Evolutionary conservation across 176 grass and related monocot genomes (phyloP).

Genomic region (Neostapfia colusana): DNA sequence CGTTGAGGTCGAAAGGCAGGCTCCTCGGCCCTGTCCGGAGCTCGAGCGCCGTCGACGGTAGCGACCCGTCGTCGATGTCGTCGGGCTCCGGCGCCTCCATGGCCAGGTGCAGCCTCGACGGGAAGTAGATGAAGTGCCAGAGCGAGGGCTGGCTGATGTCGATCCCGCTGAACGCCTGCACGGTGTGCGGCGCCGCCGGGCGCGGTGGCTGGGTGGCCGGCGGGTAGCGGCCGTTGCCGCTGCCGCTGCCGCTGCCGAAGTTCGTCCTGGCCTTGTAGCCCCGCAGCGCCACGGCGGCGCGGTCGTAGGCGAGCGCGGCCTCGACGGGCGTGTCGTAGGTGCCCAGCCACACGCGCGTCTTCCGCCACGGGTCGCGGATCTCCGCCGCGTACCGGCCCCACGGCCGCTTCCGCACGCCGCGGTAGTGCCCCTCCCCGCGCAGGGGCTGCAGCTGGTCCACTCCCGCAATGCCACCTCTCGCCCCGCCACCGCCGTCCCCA

Average conservation of each 20-base stretch:
- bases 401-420: constrained; percentile 84
- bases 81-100: background rate
- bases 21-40: constrained; percentile 51
- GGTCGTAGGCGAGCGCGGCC: constrained; percentile 91
- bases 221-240: background rate
- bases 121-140: constrained; percentile 52
- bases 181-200: background rate
- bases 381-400: constrained; percentile 96
- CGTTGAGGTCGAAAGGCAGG: constrained; percentile 92
- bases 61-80: background rate
- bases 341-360: constrained; percentile 91
- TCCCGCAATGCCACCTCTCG: background rate
- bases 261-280: constrained; percentile 84
- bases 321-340: constrained; percentile 92
- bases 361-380: constrained; percentile 96
- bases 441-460: background rate
- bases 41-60: constrained; percentile 78
- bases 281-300: constrained; percentile 69
- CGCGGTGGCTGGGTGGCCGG: background rate
- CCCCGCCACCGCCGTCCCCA: constrained; percentile 7
- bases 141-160: constrained; percentile 41
- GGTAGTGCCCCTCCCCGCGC: constrained; percentile 55
- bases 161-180: constrained; percentile 12
- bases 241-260: constrained; percentile 28
- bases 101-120: constrained; percentile 13